A percentile compares a stretch with the other conserved stretches of the same genome.
These are phyloP conservation scores for Coemansia javaensis DNA, from an alignment of 192 early-diverging fungal species.

Conservation along the genomic window DNA sequence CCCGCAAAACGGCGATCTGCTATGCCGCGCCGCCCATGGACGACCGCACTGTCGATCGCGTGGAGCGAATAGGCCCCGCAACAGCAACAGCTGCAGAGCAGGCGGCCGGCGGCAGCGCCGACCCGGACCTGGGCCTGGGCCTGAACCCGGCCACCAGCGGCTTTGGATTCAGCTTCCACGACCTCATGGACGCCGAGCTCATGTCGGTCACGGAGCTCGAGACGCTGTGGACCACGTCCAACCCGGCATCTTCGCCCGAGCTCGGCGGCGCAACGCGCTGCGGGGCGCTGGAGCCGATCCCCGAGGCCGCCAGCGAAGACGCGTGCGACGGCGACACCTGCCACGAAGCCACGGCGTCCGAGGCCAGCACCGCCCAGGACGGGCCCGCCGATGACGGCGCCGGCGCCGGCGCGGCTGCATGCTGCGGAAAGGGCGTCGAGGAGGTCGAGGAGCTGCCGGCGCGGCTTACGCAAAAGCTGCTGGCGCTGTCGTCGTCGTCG, in stretches of 20 bases:
- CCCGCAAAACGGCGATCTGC: neutral
- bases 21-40: constrained; percentile 31
- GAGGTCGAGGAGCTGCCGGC: constrained; percentile 20
- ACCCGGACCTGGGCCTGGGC: neutral
- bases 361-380: neutral
- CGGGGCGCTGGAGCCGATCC: constrained; percentile 19
- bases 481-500: constrained; percentile 14
- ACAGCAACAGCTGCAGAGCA: neutral
- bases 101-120: too few species aligned
- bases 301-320: constrained; percentile 21
- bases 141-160: neutral
- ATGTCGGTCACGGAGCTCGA: constrained; percentile 63
- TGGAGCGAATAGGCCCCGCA: constrained; percentile 22
- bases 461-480: constrained; percentile 34
- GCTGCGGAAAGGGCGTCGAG: too few species aligned
- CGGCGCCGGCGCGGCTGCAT: too few species aligned
- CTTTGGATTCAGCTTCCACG: constrained; percentile 50
- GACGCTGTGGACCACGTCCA: constrained; percentile 49
- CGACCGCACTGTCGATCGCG: constrained; percentile 9
- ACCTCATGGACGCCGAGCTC: constrained; percentile 58
- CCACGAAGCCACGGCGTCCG: neutral
- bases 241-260: constrained; percentile 10
- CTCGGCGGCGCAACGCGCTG: neutral
- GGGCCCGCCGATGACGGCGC: too few species aligned
- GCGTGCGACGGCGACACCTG: constrained; percentile 1